Conservation (phyloP, 345 rosid genomes). For the Salix suchowensis region DNA sequence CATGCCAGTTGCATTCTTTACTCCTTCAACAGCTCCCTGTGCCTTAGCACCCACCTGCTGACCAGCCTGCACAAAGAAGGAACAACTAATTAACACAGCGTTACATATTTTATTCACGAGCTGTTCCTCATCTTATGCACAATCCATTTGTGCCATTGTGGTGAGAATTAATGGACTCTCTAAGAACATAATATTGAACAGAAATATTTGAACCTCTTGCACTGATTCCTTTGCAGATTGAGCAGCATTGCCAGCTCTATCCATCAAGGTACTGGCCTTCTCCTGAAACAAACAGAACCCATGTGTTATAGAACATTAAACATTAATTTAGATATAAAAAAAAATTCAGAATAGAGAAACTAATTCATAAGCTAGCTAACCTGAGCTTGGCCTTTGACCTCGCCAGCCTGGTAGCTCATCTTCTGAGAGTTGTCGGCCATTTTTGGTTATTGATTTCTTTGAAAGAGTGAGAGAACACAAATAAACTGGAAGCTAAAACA, state of each 20-base stretch:
- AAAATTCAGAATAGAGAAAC: background rate
- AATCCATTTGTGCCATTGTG: too few species aligned
- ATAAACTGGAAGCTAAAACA: background rate
- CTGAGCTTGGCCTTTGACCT: constrained; percentile 54
- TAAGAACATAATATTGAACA: too few species aligned
- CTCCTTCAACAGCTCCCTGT: constrained; percentile 58
- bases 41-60: constrained; percentile 53
- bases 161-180: too few species aligned
- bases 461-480: background rate
- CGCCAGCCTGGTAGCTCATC: constrained; percentile 44
- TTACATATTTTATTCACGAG: too few species aligned
- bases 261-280: constrained; percentile 44
- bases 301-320: background rate
- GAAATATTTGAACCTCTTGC: too few species aligned
- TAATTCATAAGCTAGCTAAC: constrained; percentile 7
- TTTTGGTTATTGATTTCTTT: background rate
- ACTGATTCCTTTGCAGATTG: too few species aligned
- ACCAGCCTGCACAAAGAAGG: constrained; percentile 39
- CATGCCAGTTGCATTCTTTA: constrained; percentile 44
- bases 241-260: too few species aligned
- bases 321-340: background rate
- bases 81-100: too few species aligned
- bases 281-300: constrained; percentile 35
- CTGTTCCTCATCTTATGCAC: too few species aligned
- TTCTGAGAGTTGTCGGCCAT: constrained; percentile 21